These are phyloP conservation scores for Phytophthora idaei DNA, from an alignment of 352 stramenopile genomes.

Conservation along the genomic window DNA sequence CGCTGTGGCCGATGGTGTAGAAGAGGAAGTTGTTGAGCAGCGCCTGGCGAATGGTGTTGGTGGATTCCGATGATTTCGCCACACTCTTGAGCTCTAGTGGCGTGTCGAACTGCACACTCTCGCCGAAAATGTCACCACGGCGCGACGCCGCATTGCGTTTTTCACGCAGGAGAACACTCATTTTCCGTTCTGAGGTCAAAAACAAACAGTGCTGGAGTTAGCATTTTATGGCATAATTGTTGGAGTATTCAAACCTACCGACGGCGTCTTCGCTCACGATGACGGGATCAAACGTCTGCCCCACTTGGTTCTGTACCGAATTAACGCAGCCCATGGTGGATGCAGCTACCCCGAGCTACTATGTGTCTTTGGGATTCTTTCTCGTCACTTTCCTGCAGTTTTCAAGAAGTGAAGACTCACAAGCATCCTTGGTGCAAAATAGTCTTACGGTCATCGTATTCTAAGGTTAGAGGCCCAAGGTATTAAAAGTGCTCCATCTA, in stretches of 20 bases:
- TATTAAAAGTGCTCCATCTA: slow-evolving; percentile 1
- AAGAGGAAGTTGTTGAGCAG: slow-evolving; percentile 75
- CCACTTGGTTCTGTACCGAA: slow-evolving; percentile 55
- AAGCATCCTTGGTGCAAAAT: neutral
- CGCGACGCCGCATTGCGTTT: slow-evolving; percentile 63
- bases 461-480: slow-evolving; percentile 2
- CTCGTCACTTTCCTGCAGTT: slow-evolving; percentile 26
- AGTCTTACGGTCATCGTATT: slow-evolving; percentile 3
- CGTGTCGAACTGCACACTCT: slow-evolving; percentile 68
- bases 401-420: slow-evolving; percentile 27
- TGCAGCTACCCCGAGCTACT: slow-evolving; percentile 6
- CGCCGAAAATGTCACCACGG: slow-evolving; percentile 73
- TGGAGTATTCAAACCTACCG: slow-evolving; percentile 15
- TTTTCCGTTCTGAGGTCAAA: slow-evolving; percentile 42
- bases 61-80: slow-evolving; percentile 53
- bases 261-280: slow-evolving; percentile 40
- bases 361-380: neutral
- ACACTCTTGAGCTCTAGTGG: slow-evolving; percentile 45
- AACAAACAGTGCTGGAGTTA: neutral
- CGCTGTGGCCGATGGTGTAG: slow-evolving; percentile 55
- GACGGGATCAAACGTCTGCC: slow-evolving; percentile 51
- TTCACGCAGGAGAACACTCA: slow-evolving; percentile 69
- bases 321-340: slow-evolving; percentile 65
- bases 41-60: slow-evolving; percentile 55
- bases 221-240: neutral